Base-by-base conservation (phyloP, 2,329 filamentous ascomycete genomes). In the Fusarium sp. region DNA sequence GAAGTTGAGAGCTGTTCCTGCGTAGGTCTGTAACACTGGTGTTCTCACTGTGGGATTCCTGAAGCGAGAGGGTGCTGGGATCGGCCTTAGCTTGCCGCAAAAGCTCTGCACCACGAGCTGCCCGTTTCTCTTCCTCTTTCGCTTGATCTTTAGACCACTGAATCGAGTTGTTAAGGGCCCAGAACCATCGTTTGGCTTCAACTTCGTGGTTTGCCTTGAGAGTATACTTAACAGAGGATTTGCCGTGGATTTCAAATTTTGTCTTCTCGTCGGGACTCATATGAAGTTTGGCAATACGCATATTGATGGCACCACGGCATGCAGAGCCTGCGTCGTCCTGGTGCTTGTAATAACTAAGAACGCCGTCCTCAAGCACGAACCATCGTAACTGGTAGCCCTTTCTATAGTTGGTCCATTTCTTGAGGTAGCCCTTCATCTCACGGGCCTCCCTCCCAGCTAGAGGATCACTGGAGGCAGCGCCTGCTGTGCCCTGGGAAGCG, bases 341-440 rank as follows among this genome's bases (percentile, higher is more conserved):
- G 78, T 98, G 93, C 81, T 99, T 99, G 83, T 98, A 99, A 82
- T 99, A 99, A 80, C 96, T 98, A 71, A 99, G 81, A 13, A 99
- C 95, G 13, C 96, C 96, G 77, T 99, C 96, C 77, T 99, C 96
- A 10, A 99, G 87, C 15, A 98, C 96, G 77, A 99, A 99, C 94
- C 95, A 99, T 63, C 96, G 87, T 68, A 99, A 80, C 81, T 99
- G 97, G 82, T 97, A 99, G 10, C 96, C 96, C 77, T 92, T 94
- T 23, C 95, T 94, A 78, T 99, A 99, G 78, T 99, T 99, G 47
- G 96, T 99, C 96, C 96, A 99, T 79, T 99, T 99, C 82, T 97
- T 98, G 58, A 99, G 84, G 78, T 98, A 99, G 8, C 96, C 96
- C 82, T 97, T 97, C 92, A 99, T 98, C 80, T 98, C 95, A 47